phyloP scores from a whole-genome alignment of 495 filamentous ascomycete genomes.

The Hypoxylon fragiforme region DNA sequence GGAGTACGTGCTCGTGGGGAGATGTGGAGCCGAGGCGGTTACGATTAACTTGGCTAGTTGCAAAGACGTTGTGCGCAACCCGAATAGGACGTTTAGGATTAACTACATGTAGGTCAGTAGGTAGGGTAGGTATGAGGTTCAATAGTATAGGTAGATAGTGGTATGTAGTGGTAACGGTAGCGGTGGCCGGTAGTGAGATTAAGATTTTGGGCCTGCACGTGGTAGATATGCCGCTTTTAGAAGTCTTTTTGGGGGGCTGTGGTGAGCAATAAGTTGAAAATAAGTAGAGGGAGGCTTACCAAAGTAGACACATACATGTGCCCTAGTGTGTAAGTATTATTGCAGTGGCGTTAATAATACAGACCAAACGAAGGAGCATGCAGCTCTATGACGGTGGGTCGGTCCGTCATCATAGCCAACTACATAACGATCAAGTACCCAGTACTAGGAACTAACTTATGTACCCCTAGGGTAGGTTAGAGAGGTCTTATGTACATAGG shows the following conservation, averaged over 20 bases:
- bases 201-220: slow-evolving; percentile 23
- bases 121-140: too few relatives aligned
- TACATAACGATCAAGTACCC: background rate
- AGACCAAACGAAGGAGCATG: background rate
- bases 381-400: background rate
- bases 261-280: slow-evolving; percentile 4
- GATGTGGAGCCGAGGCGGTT: slow-evolving; percentile 8
- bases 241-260: slow-evolving; percentile 3
- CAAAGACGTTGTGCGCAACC: slow-evolving; percentile 2
- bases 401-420: background rate
- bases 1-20: background rate
- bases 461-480: too few relatives aligned
- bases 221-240: slow-evolving; percentile 20
- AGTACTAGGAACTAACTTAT: background rate
- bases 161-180: background rate
- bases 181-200: slow-evolving; percentile 26
- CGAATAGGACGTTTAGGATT: background rate
- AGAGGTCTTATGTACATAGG: too few relatives aligned
- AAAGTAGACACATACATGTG: slow-evolving; percentile 3
- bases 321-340: background rate
- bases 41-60: slow-evolving; percentile 2
- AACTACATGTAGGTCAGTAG: slow-evolving; percentile 5
- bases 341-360: background rate
- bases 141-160: too few relatives aligned
- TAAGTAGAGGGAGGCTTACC: slow-evolving; percentile 14